Conservation (phyloP, 371 early-diverging fungal genomes). For the Apophysomyces ossiformis region DNA sequence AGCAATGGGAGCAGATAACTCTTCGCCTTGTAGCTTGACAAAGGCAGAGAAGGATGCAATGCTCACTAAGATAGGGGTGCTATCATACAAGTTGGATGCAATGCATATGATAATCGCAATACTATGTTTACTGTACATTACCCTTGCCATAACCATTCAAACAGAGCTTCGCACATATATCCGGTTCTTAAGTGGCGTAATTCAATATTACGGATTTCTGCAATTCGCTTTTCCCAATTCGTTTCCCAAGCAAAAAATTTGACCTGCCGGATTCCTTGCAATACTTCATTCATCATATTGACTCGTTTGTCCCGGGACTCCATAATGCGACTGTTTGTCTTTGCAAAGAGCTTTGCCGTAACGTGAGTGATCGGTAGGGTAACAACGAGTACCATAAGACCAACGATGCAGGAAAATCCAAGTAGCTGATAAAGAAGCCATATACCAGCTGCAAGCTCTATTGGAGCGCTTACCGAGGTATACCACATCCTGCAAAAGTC, state of each 20-base stretch:
- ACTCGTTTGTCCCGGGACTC: slow-evolving; percentile 61
- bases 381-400: slow-evolving; percentile 62
- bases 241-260: slow-evolving; percentile 73
- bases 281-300: slow-evolving; percentile 57
- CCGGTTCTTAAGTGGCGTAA: slow-evolving; percentile 49
- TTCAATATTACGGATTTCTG: slow-evolving; percentile 56
- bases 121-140: slow-evolving; percentile 16
- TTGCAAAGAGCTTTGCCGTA: slow-evolving; percentile 56
- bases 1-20: slow-evolving; percentile 65
- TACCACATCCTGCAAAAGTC: slow-evolving; percentile 61
- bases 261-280: slow-evolving; percentile 74
- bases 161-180: slow-evolving; percentile 30
- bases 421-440: slow-evolving; percentile 66
- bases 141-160: slow-evolving; percentile 45
- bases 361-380: slow-evolving; percentile 57
- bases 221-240: slow-evolving; percentile 46
- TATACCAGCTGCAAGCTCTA: slow-evolving; percentile 62
- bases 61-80: slow-evolving; percentile 62
- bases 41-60: slow-evolving; percentile 60
- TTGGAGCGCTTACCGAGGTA: slow-evolving; percentile 56
- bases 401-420: slow-evolving; percentile 70
- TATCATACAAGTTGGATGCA: slow-evolving; percentile 14
- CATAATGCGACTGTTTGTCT: slow-evolving; percentile 55
- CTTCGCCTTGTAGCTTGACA: slow-evolving; percentile 58
- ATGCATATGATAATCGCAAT: not conserved